Evolutionary conservation across 208 protist genomes (phyloP).

Genomic region (Willaertia magna): DNA sequence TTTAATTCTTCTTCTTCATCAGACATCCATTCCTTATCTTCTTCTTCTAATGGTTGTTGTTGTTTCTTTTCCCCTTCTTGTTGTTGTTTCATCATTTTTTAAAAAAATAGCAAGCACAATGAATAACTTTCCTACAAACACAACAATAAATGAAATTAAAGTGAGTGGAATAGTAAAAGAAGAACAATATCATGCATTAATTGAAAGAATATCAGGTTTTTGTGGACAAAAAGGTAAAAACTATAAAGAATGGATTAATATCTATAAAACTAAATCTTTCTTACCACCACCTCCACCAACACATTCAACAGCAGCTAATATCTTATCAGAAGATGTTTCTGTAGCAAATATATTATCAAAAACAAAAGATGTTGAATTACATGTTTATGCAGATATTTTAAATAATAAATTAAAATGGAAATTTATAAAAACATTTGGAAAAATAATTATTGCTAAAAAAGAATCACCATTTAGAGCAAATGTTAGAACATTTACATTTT

Average conservation of each 20-base stretch:
- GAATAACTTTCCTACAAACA: not conserved
- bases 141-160: not conserved
- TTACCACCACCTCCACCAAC: not conserved
- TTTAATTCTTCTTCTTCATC: not conserved
- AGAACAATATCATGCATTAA: not conserved
- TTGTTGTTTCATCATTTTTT: too few relatives aligned
- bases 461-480: not conserved
- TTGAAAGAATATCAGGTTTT: not conserved
- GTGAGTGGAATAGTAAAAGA: not conserved
- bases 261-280: not conserved
- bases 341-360: not conserved
- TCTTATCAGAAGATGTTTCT: not conserved
- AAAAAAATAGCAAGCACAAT: too few relatives aligned
- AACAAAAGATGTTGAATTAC: not conserved
- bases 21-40: not conserved
- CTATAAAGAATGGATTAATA: not conserved
- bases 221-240: not conserved
- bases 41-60: not conserved
- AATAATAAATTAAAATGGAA: not conserved
- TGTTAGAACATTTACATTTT: not conserved
- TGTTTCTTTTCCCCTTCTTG: too few relatives aligned
- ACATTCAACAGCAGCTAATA: not conserved
- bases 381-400: not conserved
- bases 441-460: not conserved
- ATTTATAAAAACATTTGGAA: not conserved